phyloP scores from a whole-genome alignment of 306 rosid species.

The Oemleria cerasiformis region DNA sequence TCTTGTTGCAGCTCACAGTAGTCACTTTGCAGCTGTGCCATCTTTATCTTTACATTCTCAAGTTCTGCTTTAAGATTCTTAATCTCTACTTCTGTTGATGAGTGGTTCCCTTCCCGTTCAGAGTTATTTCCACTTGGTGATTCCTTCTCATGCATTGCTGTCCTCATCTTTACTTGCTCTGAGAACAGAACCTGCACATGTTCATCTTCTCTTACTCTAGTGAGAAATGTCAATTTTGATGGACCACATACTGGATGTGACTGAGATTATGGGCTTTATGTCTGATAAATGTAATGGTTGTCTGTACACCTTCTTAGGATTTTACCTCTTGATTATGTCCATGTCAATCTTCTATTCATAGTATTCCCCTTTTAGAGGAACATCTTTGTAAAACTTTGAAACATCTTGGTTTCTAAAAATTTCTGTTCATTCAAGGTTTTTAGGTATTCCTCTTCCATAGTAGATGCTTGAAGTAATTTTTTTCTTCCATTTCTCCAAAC shows the following conservation, averaged over 20 bases:
- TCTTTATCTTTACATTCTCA: slow-evolving; percentile 54
- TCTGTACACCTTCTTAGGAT: neutral
- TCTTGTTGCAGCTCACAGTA: slow-evolving; percentile 73
- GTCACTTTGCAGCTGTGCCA: slow-evolving; percentile 70
- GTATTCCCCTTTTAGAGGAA: neutral
- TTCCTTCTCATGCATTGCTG: slow-evolving; percentile 74
- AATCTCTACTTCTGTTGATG: slow-evolving; percentile 45
- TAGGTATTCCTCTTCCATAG: neutral
- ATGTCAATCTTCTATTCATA: neutral
- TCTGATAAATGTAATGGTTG: neutral
- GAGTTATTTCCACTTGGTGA: slow-evolving; percentile 40
- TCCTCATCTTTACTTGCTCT: slow-evolving; percentile 89
- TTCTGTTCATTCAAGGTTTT: neutral
- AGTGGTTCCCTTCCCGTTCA: slow-evolving; percentile 53
- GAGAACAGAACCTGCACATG: slow-evolving; percentile 63
- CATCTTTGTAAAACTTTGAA: neutral
- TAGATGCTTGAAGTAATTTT: neutral
- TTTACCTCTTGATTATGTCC: neutral
- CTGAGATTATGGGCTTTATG: slow-evolving; percentile 10
- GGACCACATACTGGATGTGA: neutral
- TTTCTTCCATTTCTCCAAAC: neutral
- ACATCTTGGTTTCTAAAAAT: neutral
- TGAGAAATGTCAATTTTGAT: slow-evolving; percentile 20
- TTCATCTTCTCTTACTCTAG: slow-evolving; percentile 20
- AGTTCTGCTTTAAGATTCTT: slow-evolving; percentile 67